Conservation (phyloP, 2,329 filamentous ascomycete species). For the Aureobasidium vineae region DNA sequence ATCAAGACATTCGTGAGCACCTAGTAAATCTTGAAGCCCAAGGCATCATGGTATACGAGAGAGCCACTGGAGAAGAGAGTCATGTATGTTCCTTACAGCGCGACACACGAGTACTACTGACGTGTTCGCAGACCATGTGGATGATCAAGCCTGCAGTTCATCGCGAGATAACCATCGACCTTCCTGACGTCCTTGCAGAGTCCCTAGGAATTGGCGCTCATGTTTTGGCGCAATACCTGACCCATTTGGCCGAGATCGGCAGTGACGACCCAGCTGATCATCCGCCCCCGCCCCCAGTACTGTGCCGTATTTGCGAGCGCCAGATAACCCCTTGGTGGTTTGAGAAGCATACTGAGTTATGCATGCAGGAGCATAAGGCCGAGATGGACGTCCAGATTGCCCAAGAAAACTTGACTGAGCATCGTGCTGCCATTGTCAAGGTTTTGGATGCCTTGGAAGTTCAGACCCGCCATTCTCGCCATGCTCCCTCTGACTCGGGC, state of each 20-base stretch:
- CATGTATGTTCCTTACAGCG: constrained; percentile 61
- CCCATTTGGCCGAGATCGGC: constrained; percentile 78
- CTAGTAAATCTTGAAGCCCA: constrained; percentile 86
- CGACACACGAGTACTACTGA: constrained; percentile 36
- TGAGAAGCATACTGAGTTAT: constrained; percentile 96
- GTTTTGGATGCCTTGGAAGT: constrained; percentile 90
- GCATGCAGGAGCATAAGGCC: constrained; percentile 89
- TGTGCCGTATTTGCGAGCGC: constrained; percentile 96
- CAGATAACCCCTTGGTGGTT: constrained; percentile 99
- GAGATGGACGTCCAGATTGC: constrained; percentile 98
- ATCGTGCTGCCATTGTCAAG: constrained; percentile 91
- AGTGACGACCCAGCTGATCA: constrained; percentile 71
- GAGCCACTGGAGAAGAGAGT: constrained; percentile 78
- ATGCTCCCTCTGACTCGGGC: constrained; percentile 53
- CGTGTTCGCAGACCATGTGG: constrained; percentile 84
- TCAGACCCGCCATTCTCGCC: constrained; percentile 62
- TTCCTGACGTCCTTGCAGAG: constrained; percentile 85
- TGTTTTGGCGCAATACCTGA: constrained; percentile 90
- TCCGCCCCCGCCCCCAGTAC: constrained; percentile 76
- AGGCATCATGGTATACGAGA: constrained; percentile 97
- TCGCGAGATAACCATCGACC: constrained; percentile 91
- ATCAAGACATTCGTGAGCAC: constrained; percentile 38
- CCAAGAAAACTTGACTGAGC: constrained; percentile 87
- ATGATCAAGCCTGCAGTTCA: constrained; percentile 93
- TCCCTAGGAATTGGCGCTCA: constrained; percentile 92